Conservation (phyloP, 2,329 filamentous ascomycete genomes). For the Phyllachora maydis region DNA sequence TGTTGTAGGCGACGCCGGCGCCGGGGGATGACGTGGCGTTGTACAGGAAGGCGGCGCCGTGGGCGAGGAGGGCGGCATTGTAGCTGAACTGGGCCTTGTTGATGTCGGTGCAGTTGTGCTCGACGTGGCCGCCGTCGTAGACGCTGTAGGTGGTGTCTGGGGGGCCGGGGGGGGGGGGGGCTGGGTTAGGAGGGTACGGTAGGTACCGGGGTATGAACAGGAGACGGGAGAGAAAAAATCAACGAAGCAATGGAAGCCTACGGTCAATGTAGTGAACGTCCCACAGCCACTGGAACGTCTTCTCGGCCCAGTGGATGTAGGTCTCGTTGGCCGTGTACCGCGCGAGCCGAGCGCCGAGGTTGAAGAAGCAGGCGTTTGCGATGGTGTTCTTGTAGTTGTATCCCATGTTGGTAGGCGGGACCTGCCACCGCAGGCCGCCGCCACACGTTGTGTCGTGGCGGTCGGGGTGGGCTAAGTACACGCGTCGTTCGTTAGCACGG, state of each 20-base stretch:
- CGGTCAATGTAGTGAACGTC: no score
- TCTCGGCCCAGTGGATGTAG: constrained; percentile 41
- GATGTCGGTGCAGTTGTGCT: constrained; percentile 34
- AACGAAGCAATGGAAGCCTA: no score
- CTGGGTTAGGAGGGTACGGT: no score
- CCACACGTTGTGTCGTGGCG: constrained; percentile 43
- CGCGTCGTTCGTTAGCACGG: no score
- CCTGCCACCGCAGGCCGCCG: constrained; percentile 61
- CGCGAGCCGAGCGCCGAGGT: constrained; percentile 48
- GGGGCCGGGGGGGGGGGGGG: no score
- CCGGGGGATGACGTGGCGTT: no score
- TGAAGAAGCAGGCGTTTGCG: constrained; percentile 43
- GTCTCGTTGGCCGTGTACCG: constrained; percentile 47
- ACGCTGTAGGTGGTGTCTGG: constrained; percentile 31
- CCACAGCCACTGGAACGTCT: constrained; percentile 41
- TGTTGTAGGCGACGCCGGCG: no score
- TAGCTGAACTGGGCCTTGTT: constrained; percentile 45
- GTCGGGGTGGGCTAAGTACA: no score
- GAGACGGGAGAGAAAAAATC: no score
- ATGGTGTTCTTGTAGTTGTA: constrained; percentile 60
- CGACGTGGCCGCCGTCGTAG: constrained; percentile 38
- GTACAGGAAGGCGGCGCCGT: constrained; percentile 48
- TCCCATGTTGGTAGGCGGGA: constrained; percentile 51
- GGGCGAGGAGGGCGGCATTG: constrained; percentile 38
- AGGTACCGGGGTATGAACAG: no score